These are phyloP conservation scores for Grammothele lineata DNA, from an alignment of 768 basidiomycete species.

Conservation along the genomic window DNA sequence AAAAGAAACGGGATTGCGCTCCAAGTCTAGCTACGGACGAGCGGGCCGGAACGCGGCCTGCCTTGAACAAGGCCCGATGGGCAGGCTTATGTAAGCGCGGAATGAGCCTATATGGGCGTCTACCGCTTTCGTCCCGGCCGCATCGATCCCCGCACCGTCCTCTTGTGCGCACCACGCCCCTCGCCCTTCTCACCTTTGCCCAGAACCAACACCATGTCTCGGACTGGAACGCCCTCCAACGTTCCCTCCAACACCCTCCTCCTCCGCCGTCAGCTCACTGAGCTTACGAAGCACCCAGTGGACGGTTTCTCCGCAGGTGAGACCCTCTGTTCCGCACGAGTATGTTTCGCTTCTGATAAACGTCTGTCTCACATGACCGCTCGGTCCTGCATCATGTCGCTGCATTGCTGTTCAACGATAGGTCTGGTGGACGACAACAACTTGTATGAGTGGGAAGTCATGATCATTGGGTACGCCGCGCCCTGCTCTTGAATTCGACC, in stretches of 20 bases:
- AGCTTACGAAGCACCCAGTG: conserved; percentile 89
- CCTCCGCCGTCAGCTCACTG: conserved; percentile 73
- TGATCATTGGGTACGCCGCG: conserved; percentile 80
- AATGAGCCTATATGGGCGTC: conserved; percentile 8
- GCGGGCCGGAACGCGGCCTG: too few relatives aligned
- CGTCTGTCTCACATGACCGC: too few relatives aligned
- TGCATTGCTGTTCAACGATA: conserved; percentile 28
- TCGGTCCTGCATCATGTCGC: too few relatives aligned
- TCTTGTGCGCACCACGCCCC: not conserved
- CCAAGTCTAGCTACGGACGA: too few relatives aligned
- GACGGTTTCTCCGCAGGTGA: conserved; percentile 95
- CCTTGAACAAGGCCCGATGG: too few relatives aligned
- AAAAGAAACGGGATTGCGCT: too few relatives aligned
- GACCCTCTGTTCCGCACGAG: conserved; percentile 8
- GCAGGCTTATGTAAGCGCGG: too few relatives aligned
- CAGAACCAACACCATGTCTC: conserved; percentile 19
- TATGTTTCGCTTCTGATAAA: too few relatives aligned
- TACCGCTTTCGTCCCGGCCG: not conserved
- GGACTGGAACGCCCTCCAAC: conserved; percentile 13
- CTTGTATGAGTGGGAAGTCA: conserved; percentile 93
- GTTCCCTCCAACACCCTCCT: conserved; percentile 46
- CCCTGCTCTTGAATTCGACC: not conserved
- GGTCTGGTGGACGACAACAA: conserved; percentile 95
- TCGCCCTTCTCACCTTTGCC: not conserved
- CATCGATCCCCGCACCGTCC: conserved; percentile 14